Base-by-base conservation (phyloP, 768 basidiomycete genomes). In the Amanita inopinata region DNA sequence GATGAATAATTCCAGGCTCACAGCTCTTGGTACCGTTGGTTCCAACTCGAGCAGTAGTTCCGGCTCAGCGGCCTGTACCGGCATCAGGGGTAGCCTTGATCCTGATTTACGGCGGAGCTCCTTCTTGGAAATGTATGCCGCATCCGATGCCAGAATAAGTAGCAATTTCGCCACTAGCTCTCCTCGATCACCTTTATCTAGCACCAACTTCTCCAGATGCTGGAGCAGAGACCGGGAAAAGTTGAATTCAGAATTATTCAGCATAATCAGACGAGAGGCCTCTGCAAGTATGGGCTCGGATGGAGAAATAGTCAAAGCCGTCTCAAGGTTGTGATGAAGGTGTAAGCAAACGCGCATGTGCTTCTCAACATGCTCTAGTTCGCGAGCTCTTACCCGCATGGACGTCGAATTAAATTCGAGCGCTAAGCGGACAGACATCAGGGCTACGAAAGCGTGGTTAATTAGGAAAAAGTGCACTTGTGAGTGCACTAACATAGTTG, bases 231-330 rank as follows among this genome's bases (percentile, higher is more conserved):
- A 1, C 15, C 31, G 5, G 19, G 41, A 41, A 14, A 43, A 25
- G 33, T 52, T 43, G 33, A 47, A 49, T 17, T 38, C 30, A 4
- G 30, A 7, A 10, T 14, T 14, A 15, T 22, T 24, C 12, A 5
- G 32, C 53, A 53, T 53, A 31, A 51, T 18, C 8, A 18, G 11
- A 37, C 32, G 51, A 9, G 59, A 49, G n/a, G 56, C 59, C 47
- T 60, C 59, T 1, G 56, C 51, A 10, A 61, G 49, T 17, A 58
- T 28, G 9, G 60, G 59, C 44, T 60, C 58, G 1, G 58, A 60
- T 3, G 52, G 35, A 4, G 52, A 48, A 5, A 49, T 34, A 34
- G 59, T 61, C 41, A 54, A 35, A 19, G 54, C 33, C 19, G 31
- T 36, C 20, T 53, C 45, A 30, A 57, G 50, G n/a, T 43, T 47